Conservation (phyloP, 208 protist genomes). For the Leishmania aethiopica region DNA sequence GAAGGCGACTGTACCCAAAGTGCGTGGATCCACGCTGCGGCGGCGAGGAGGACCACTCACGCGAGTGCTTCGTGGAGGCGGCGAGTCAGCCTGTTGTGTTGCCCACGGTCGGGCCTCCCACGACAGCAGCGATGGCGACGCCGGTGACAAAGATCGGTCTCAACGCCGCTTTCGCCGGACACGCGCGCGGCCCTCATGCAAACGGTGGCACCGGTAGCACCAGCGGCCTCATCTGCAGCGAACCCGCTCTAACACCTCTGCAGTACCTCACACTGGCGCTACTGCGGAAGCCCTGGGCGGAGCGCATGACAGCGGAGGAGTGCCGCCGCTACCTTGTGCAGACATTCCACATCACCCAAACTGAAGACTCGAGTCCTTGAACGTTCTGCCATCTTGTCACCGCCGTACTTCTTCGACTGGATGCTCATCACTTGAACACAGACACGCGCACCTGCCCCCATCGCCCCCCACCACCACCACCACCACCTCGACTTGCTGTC, state of each 20-base stretch:
- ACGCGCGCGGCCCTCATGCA: not conserved
- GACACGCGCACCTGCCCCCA: not conserved
- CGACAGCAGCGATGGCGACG: not conserved
- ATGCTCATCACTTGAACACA: not conserved
- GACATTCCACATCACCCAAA: conserved; percentile 47
- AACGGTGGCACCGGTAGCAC: not conserved
- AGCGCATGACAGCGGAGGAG: conserved; percentile 68
- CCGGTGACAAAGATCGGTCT: not conserved
- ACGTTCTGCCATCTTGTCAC: not conserved
- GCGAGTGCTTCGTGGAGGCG: conserved; percentile 69
- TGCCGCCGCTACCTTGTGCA: conserved; percentile 51
- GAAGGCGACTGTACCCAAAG: conserved; percentile 68
- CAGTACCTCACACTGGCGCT: conserved; percentile 59
- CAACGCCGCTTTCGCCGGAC: not conserved
- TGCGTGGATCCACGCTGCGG: conserved; percentile 48
- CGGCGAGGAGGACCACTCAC: conserved; percentile 68
- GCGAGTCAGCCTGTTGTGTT: conserved; percentile 51
- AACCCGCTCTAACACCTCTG: conserved; percentile 19
- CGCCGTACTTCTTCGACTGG: not conserved
- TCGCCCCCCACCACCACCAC: not conserved
- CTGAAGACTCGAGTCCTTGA: not conserved
- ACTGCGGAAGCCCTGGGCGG: conserved; percentile 35
- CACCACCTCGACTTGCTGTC: not conserved
- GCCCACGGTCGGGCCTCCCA: conserved; percentile 14
- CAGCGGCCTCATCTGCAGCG: not conserved